Evolutionary conservation across 129 eudicot species (phyloP), one percentile per base, ranked within the genome.

Genomic region (Deinandra increscens): DNA sequence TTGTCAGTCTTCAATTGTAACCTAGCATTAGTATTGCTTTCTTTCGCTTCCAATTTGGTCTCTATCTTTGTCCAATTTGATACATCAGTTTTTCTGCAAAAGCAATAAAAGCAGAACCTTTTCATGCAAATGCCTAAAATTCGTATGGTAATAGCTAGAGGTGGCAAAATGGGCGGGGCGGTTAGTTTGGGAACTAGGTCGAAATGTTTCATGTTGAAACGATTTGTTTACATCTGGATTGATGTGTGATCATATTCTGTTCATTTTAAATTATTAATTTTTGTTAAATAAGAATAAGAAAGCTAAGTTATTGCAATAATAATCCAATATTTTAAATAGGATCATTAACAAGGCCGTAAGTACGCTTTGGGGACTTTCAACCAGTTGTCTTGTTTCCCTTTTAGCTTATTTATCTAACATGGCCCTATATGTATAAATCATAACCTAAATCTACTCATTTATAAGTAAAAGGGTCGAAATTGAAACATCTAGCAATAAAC

Each of bases 51-150:
- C 68, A 94, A 54, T 34, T 42, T 45, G 46, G 77, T 48, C 77
- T 78, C 96, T 70, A 80, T 51, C 82, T 81, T 87, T 60, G 95
- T 85, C 99, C 97, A 89, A 37, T 84, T 82, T 33, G 81, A 80
- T 26, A 85, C 92, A 75, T 85, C 81, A 50, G 66, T 75, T 65
- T 70, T 87, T 64, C 97, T 94, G 84, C 63, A 79, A 71, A 12
- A 37, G 74, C 13, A 79, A 46, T 34, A 17, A 20, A 61, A 39
- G 19, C 3, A 22, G 36, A 36, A 43, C 33, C 41, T 51, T 15
- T 50, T 64, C 68, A 51, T 31, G 31, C 26, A 33, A 33, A n/a
- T 61, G 23, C 55, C 46, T 34, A 5, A 46, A 31, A 0, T 60
- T 33, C 15, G 8, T 37, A 44, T 72, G 22, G 34, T 9, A 17